A percentile compares a stretch with the other conserved stretches of the same genome.
phyloP scores from a whole-genome alignment of 306 rosid genomes.

The Betula pendula region DNA sequence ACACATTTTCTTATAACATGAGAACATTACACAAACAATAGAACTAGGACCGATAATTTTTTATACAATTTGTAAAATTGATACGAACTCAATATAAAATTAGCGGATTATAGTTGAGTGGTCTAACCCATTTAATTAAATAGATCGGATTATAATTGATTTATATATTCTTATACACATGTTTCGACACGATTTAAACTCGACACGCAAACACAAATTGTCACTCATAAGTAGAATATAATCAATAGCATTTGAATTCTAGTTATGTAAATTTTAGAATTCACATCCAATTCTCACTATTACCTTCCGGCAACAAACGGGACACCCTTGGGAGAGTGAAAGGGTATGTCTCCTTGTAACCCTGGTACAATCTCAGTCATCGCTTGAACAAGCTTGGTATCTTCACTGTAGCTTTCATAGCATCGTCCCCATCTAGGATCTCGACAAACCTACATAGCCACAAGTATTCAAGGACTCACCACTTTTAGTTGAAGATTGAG shows the following conservation, averaged over 20 bases:
- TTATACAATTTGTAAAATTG: no score
- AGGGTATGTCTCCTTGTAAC: not conserved
- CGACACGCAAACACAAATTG: no score
- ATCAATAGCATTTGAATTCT: not conserved
- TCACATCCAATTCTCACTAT: not conserved
- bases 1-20: not conserved
- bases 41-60: no score
- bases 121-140: no score
- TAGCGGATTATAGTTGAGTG: no score
- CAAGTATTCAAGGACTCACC: not conserved
- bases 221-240: not conserved
- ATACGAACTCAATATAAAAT: no score
- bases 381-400: not conserved
- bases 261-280: not conserved
- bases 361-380: constrained; percentile 1
- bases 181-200: no score
- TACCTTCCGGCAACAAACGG: constrained; percentile 4
- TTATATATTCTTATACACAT: no score
- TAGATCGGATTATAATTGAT: no score
- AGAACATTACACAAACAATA: not conserved
- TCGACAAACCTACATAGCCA: constrained; percentile 1
- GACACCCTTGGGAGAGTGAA: not conserved
- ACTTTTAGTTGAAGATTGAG: no score
- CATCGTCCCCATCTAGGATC: constrained; percentile 14
- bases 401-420: constrained; percentile 3